These are phyloP conservation scores for Populus tremula DNA, from an alignment of 345 rosid species.

Conservation along the genomic window DNA sequence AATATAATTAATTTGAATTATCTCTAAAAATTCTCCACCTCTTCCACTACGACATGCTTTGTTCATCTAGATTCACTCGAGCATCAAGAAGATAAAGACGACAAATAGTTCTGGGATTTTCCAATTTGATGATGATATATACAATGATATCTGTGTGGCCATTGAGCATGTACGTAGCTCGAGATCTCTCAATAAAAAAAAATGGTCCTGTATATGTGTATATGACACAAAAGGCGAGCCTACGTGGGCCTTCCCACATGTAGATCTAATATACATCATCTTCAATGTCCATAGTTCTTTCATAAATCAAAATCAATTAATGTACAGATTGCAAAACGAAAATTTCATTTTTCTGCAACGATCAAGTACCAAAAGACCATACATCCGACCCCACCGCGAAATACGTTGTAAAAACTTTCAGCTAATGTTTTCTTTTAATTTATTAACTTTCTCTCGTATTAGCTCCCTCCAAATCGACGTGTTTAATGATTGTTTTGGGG, in stretches of 20 bases:
- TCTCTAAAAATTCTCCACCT: not conserved
- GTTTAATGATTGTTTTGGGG: not conserved
- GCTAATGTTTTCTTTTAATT: not conserved
- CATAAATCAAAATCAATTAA: not conserved
- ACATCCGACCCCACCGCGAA: constrained; percentile 9
- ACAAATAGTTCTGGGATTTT: constrained; percentile 14
- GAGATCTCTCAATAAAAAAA: too few relatives aligned
- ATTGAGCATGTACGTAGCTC: too few relatives aligned
- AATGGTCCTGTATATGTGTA: too few relatives aligned
- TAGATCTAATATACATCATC: constrained; percentile 28
- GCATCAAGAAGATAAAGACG: constrained; percentile 1
- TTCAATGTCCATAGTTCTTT: constrained; percentile 10
- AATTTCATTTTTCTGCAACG: constrained; percentile 18
- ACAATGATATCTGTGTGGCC: too few relatives aligned
- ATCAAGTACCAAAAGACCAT: constrained; percentile 51
- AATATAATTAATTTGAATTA: not conserved
- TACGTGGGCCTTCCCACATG: constrained; percentile 15
- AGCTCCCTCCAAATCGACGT: too few relatives aligned
- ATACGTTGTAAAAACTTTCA: not conserved
- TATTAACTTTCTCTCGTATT: not conserved
- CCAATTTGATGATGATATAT: not conserved
- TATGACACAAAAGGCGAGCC: constrained; percentile 13
- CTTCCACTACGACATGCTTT: not conserved
- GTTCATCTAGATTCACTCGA: constrained; percentile 10
- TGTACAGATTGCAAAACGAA: not conserved